phyloP scores from a whole-genome alignment of 164 flowering plant genomes.

The Amborella trichopoda region DNA sequence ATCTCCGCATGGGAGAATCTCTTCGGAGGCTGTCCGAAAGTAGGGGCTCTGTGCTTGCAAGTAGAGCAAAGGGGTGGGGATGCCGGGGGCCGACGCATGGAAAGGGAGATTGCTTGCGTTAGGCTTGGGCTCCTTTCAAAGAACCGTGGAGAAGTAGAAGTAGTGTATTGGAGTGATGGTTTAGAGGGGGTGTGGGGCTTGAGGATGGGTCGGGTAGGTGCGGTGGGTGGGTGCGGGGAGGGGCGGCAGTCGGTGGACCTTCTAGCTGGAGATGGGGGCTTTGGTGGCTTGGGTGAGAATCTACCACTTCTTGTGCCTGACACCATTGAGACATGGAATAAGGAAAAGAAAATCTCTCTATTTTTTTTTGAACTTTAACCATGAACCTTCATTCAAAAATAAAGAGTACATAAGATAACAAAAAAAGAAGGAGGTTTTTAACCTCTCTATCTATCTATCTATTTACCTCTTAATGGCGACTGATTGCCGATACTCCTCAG shows the following conservation, averaged over 20 bases:
- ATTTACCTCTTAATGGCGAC: background rate
- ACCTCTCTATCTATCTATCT: too few relatives aligned
- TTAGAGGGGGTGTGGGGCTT: constrained; percentile 3
- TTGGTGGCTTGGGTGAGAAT: constrained; percentile 2
- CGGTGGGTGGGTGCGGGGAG: constrained; percentile 1
- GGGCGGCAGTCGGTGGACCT: constrained; percentile 14
- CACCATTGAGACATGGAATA: background rate
- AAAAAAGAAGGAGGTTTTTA: too few relatives aligned
- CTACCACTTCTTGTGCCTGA: constrained; percentile 4
- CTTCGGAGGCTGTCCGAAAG: constrained; percentile 27
- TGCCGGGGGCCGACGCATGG: constrained; percentile 20
- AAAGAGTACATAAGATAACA: too few relatives aligned
- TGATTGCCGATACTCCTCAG: background rate
- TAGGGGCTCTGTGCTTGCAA: constrained; percentile 25
- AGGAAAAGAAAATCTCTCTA: too few relatives aligned
- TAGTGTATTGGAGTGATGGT: background rate
- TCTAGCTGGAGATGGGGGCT: constrained; percentile 10
- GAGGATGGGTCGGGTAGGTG: background rate
- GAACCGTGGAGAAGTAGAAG: background rate
- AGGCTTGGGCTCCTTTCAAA: constrained; percentile 18
- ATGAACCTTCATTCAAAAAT: too few relatives aligned
- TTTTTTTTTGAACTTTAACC: too few relatives aligned
- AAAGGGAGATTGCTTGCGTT: constrained; percentile 22
- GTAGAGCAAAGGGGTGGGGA: constrained; percentile 30
- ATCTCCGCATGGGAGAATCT: constrained; percentile 25